A percentile compares a stretch with the other conserved stretches of the same genome.
These are phyloP conservation scores for Dimocarpus longan DNA, from an alignment of 345 rosid species.

Conservation along the genomic window DNA sequence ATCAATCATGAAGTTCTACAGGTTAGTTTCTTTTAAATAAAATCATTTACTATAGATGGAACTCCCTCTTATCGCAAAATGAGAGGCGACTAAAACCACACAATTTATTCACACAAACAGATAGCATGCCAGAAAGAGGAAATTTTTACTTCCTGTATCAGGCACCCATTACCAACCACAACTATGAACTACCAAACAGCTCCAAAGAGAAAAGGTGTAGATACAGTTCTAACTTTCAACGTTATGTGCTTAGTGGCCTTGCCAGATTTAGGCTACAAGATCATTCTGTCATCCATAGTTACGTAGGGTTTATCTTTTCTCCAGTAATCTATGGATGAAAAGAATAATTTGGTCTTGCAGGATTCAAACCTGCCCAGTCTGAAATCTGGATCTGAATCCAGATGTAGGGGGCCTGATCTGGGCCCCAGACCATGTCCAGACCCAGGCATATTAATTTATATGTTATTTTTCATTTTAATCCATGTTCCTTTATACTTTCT, in stretches of 20 bases:
- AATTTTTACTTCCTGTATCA: too few species aligned
- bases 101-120: neutral
- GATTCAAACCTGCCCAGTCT: neutral
- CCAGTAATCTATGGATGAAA: neutral
- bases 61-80: neutral
- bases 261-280: neutral
- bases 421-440: neutral
- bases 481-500: neutral
- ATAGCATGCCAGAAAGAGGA: neutral
- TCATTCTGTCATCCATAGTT: neutral
- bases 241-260: neutral
- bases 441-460: neutral
- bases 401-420: too few species aligned
- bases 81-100: neutral
- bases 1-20: constrained; percentile 17
- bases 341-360: neutral
- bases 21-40: constrained; percentile 13
- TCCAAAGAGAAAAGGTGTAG: constrained; percentile 5
- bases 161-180: neutral
- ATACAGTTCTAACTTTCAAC: neutral
- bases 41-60: neutral
- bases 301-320: neutral
- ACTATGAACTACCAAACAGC: neutral
- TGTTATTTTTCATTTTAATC: neutral
- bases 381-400: neutral